Conservation (phyloP, 2,329 filamentous ascomycete species). For the Fusarium sp. region DNA sequence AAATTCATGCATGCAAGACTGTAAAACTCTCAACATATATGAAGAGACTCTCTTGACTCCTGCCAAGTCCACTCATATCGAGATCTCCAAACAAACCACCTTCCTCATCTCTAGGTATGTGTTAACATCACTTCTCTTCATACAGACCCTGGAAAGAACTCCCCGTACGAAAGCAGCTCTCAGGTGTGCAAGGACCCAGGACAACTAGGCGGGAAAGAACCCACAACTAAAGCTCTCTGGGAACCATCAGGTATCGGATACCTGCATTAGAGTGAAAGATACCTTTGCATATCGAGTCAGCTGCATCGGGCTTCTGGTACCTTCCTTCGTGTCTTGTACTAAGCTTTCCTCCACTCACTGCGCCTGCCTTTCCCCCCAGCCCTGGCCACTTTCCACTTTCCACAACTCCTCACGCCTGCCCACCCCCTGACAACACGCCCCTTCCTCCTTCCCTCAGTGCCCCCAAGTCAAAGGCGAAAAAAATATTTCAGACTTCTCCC, state of each 20-base stretch:
- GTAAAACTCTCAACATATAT: conserved; percentile 4
- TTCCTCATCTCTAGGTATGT: conserved; percentile 30
- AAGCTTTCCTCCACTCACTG: conserved; percentile 29
- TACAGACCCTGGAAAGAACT: conserved; percentile 19
- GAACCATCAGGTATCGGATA: conserved; percentile 31
- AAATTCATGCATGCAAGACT: conserved; percentile 36
- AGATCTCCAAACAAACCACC: conserved; percentile 10
- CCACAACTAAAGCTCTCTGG: conserved; percentile 34
- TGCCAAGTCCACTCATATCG: conserved; percentile 17
- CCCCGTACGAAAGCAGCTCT: conserved; percentile 23
- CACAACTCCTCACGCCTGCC: conserved; percentile 41
- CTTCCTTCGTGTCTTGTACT: conserved; percentile 37
- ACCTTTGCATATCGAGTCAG: conserved; percentile 15
- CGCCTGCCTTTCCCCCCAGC: conserved; percentile 40
- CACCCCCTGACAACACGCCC: conserved; percentile 44
- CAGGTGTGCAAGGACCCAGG: conserved; percentile 28
- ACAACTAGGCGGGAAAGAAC: conserved; percentile 28
- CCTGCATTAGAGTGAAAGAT: conserved; percentile 9
- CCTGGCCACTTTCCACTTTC: conserved; percentile 46
- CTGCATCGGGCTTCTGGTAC: conserved; percentile 22
- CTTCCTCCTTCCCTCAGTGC: conserved; percentile 39
- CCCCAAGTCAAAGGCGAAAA: conserved; percentile 47
- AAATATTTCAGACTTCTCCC: conserved; percentile 56
- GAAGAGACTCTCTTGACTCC: neutral
- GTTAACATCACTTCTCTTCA: conserved; percentile 8